phyloP scores from a whole-genome alignment of 495 filamentous ascomycete genomes.

The Bathelium albidoporum region DNA sequence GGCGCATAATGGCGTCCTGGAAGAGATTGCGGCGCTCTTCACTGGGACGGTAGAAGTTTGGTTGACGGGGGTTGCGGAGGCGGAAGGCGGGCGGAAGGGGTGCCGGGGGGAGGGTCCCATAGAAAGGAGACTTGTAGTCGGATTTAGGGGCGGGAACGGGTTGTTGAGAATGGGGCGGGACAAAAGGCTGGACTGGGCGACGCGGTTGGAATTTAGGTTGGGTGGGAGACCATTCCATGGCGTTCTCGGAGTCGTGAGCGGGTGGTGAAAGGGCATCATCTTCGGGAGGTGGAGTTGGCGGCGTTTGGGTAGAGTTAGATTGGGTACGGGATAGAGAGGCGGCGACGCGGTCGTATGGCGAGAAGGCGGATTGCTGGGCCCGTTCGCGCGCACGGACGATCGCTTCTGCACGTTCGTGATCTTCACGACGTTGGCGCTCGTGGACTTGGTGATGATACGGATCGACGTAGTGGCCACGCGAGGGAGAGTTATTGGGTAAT shows the following conservation, averaged over 20 bases:
- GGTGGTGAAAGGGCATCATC: conserved; percentile 22
- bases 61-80: conserved; percentile 48
- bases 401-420: conserved; percentile 14
- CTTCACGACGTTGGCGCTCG: conserved; percentile 29
- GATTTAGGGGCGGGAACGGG: background rate
- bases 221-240: conserved; percentile 81
- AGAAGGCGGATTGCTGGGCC: conserved; percentile 1
- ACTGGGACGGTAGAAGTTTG: conserved; percentile 35
- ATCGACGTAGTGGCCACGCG: conserved; percentile 21
- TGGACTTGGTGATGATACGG: conserved; percentile 2
- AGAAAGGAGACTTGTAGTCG: conserved; percentile 42
- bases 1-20: background rate
- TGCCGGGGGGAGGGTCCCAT: conserved; percentile 52
- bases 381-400: background rate
- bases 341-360: conserved; percentile 6
- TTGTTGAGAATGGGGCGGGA: background rate
- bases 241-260: conserved; percentile 26
- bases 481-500: background rate
- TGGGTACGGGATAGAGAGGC: background rate
- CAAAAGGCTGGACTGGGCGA: background rate
- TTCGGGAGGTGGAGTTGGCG: conserved; percentile 9
- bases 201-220: conserved; percentile 5
- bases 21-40: conserved; percentile 37
- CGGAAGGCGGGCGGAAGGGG: conserved; percentile 54
- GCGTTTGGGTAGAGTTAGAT: background rate